phyloP scores from a whole-genome alignment of 2,329 filamentous ascomycete species.

The Didymella pinodella region DNA sequence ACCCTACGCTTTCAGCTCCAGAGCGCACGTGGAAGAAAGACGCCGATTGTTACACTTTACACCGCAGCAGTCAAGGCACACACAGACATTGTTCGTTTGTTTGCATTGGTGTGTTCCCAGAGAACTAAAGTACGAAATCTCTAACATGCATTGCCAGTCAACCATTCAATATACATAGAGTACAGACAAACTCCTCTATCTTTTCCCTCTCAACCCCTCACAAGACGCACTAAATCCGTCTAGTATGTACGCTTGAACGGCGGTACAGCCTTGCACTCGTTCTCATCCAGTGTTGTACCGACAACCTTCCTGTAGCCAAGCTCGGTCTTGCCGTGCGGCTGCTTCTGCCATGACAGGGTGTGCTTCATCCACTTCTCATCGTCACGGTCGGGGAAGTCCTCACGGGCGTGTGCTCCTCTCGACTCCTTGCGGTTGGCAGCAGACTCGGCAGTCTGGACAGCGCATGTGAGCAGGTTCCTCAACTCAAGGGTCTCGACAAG shows the following conservation, averaged over 20 bases:
- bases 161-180: conserved; percentile 48
- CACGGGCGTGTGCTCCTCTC: conserved; percentile 93
- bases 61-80: not conserved
- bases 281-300: conserved; percentile 85
- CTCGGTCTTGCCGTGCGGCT: conserved; percentile 85
- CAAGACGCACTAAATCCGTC: conserved; percentile 24
- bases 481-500: conserved; percentile 96
- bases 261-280: conserved; percentile 93
- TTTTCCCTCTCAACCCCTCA: conserved; percentile 2
- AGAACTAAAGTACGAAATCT: conserved; percentile 10
- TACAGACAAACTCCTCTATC: conserved; percentile 32
- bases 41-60: too few relatives aligned
- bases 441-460: conserved; percentile 89
- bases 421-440: conserved; percentile 97
- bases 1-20: too few relatives aligned
- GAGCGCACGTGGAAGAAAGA: too few relatives aligned
- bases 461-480: conserved; percentile 94
- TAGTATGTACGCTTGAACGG: conserved; percentile 96
- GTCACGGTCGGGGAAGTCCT: conserved; percentile 95
- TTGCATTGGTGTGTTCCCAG: conserved; percentile 16
- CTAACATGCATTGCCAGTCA: conserved; percentile 23
- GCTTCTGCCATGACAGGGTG: conserved; percentile 94
- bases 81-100: conserved; percentile 2
- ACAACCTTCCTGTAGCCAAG: conserved; percentile 86
- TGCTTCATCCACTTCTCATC: conserved; percentile 99